Evolutionary conservation across 495 filamentous ascomycete species (phyloP).

Genomic region (Neurospora sp.): DNA sequence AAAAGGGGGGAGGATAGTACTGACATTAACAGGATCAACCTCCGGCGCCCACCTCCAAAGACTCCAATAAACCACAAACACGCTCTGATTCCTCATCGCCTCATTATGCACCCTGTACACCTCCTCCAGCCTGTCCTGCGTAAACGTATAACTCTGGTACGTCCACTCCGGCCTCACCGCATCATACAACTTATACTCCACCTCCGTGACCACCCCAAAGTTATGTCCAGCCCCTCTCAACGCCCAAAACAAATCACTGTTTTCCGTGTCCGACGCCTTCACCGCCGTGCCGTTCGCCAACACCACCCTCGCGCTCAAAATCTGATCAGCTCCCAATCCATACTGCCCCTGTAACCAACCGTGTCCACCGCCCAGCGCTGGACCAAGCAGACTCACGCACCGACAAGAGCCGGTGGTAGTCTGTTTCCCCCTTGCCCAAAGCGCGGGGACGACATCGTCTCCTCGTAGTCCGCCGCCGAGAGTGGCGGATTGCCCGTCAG

Average conservation of each 20-base stretch:
- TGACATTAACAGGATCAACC: constrained; percentile 28
- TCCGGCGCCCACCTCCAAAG: constrained; percentile 31
- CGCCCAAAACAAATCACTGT: constrained; percentile 45
- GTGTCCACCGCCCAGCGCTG: constrained; percentile 51
- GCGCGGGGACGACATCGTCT: constrained; percentile 15
- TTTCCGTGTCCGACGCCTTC: constrained; percentile 16
- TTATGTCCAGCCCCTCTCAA: constrained; percentile 52
- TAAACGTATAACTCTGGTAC: constrained; percentile 34
- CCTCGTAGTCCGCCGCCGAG: constrained; percentile 38
- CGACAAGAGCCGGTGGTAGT: constrained; percentile 43
- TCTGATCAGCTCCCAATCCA: constrained; percentile 48
- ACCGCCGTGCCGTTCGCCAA: constrained; percentile 43
- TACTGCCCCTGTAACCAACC: constrained; percentile 47
- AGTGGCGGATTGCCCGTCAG: constrained; percentile 33
- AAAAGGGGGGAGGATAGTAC: neutral
- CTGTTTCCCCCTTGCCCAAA: constrained; percentile 27
- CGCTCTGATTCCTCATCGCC: constrained; percentile 24
- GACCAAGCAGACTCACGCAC: constrained; percentile 42
- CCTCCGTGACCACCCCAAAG: constrained; percentile 48
- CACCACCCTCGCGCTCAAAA: constrained; percentile 43
- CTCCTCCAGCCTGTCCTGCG: constrained; percentile 38
- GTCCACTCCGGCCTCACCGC: constrained; percentile 26
- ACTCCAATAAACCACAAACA: constrained; percentile 34
- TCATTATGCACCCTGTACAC: constrained; percentile 35
- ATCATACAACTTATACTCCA: constrained; percentile 40